Evolutionary conservation across 768 basidiomycete genomes (phyloP).

Genomic region (Arthromyces matolae): DNA sequence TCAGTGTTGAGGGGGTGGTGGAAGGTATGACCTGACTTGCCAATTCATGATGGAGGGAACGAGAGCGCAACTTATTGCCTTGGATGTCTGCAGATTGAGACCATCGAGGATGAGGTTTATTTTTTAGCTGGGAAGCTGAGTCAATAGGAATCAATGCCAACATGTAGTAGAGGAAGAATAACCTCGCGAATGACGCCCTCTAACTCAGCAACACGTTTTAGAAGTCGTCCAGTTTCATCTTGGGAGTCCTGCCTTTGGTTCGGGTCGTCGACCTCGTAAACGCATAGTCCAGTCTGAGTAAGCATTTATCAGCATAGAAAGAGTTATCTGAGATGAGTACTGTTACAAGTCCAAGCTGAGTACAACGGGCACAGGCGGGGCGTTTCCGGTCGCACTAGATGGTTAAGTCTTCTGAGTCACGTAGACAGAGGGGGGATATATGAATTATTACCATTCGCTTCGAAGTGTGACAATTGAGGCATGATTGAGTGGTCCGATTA

Average conservation of each 20-base stretch:
- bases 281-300: constrained; percentile 72
- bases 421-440: neutral
- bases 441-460: constrained; percentile 58
- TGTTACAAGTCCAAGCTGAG: constrained; percentile 46
- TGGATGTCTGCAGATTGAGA: constrained; percentile 39
- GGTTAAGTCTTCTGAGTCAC: constrained; percentile 14
- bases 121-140: constrained; percentile 49
- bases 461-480: constrained; percentile 69
- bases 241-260: constrained; percentile 49
- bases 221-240: constrained; percentile 63
- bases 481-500: constrained; percentile 72
- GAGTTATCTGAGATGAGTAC: neutral
- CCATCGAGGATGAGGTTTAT: constrained; percentile 72
- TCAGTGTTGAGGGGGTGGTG: constrained; percentile 27
- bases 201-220: constrained; percentile 75
- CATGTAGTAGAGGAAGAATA: constrained; percentile 12
- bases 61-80: constrained; percentile 28
- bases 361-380: constrained; percentile 48
- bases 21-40: constrained; percentile 19
- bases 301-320: neutral
- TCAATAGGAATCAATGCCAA: constrained; percentile 23
- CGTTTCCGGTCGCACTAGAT: constrained; percentile 50
- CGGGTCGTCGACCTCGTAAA: constrained; percentile 81
- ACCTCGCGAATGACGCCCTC: constrained; percentile 84
- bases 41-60: constrained; percentile 12